A percentile compares a stretch with the other conserved stretches of the same genome.
phyloP scores from a whole-genome alignment of 2,329 filamentous ascomycete species.

The Fonsecaea pedrosoi region DNA sequence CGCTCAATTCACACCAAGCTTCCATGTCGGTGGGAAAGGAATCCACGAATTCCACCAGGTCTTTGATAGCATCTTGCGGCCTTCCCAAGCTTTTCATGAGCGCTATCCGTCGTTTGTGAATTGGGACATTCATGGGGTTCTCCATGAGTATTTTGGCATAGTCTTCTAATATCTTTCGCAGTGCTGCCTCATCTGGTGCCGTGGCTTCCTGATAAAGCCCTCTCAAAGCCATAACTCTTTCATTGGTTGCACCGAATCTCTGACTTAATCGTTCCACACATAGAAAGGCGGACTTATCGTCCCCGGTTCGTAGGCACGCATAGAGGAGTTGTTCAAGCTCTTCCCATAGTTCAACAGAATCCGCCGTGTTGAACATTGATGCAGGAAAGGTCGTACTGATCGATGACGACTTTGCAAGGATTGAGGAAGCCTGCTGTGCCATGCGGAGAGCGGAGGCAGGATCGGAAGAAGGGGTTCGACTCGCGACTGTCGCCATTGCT shows the following conservation, averaged over 20 bases:
- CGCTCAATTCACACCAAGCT: constrained; percentile 88
- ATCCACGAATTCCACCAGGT: constrained; percentile 77
- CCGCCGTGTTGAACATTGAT: constrained; percentile 60
- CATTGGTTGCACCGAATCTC: constrained; percentile 83
- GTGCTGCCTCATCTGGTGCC: constrained; percentile 68
- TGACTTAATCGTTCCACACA: constrained; percentile 76
- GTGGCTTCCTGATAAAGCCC: constrained; percentile 86
- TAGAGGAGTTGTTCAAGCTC: constrained; percentile 86
- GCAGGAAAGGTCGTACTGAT: constrained; percentile 57
- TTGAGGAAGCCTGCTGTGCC: constrained; percentile 51
- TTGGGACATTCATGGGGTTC: constrained; percentile 80
- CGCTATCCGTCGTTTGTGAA: constrained; percentile 83
- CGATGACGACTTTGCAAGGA: constrained; percentile 59
- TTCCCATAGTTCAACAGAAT: constrained; percentile 82
- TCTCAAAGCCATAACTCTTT: constrained; percentile 81
- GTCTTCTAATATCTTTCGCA: constrained; percentile 73
- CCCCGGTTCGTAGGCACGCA: constrained; percentile 81
- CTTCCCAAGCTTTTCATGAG: constrained; percentile 77
- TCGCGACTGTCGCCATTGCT: constrained; percentile 28
- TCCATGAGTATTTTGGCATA: constrained; percentile 78
- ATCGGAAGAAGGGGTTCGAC: constrained; percentile 44
- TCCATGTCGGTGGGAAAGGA: constrained; percentile 88
- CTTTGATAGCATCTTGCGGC: constrained; percentile 73
- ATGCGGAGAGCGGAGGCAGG: constrained; percentile 55
- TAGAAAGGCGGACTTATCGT: constrained; percentile 76